Percentiles rank a stretch among this genome's conserved stretches.
Evolutionary conservation across 495 filamentous ascomycete genomes (phyloP).

Genomic region (Trichocladium uniseriatum): DNA sequence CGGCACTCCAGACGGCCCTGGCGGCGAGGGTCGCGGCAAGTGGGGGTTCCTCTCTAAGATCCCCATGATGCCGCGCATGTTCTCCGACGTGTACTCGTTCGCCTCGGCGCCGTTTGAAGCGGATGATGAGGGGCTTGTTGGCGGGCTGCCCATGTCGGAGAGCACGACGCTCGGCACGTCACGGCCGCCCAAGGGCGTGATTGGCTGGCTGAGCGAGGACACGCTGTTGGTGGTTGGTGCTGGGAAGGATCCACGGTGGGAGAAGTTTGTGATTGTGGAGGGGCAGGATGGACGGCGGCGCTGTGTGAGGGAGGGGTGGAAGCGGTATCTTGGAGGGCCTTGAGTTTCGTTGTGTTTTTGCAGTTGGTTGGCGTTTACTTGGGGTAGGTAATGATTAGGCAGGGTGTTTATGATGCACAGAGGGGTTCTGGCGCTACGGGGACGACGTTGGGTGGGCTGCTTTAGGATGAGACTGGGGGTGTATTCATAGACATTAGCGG

Average conservation of each 20-base stretch:
- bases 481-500: conserved; percentile 5
- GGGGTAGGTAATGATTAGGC: no score
- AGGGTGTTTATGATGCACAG: background rate
- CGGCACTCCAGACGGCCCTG: background rate
- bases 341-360: background rate
- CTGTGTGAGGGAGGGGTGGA: conserved; percentile 68
- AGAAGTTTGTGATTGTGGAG: conserved; percentile 63
- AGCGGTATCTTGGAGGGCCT: conserved; percentile 53
- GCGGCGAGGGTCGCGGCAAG: conserved; percentile 50
- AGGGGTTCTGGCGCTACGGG: background rate
- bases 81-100: conserved; percentile 80
- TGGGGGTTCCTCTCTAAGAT: conserved; percentile 74
- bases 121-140: conserved; percentile 43
- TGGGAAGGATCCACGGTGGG: conserved; percentile 72
- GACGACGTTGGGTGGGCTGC: background rate
- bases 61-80: conserved; percentile 66
- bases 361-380: background rate
- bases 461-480: background rate
- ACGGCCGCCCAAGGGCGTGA: conserved; percentile 61
- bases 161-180: conserved; percentile 36
- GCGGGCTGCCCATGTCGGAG: conserved; percentile 12
- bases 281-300: conserved; percentile 52
- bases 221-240: conserved; percentile 70
- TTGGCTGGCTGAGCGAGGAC: conserved; percentile 65
- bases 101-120: conserved; percentile 66